Base-by-base conservation (phyloP, 345 rosid genomes). In the Gossypium arboreum region DNA sequence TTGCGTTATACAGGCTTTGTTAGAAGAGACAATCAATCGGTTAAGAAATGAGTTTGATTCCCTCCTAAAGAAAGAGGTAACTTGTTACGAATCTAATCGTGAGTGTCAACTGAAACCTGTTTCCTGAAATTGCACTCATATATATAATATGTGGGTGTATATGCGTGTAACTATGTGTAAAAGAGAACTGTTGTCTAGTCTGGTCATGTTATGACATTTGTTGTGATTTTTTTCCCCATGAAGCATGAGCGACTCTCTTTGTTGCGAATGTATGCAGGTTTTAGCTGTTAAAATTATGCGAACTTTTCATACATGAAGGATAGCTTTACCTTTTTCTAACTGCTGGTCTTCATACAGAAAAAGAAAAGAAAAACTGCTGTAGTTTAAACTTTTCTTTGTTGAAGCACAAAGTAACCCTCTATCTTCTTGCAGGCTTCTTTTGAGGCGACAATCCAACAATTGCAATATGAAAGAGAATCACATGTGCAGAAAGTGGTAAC, bases 391-490 rank as follows among this genome's bases (percentile, higher is more conserved):
- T 66, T 52, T 45, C 54, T 66, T 43, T 45, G 12, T 45, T 12
- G 73, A 50, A 25, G 22, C 44, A 24, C 24, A 51, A 15, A 25
- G 44, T 68, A 50, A 50, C 41, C 58, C 22, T 47, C 15, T 52
- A 60, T 52, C 61, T 17, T 70, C 61, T 51, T 48, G 56, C 86
- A 91, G 93, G 81, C 78, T 77, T 52, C 52, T 47, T 66, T 85
- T 62, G 88, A 83, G 75, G 85, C 76, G 76, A 75, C 64, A 56
- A 73, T 88, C 17, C 81, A 74, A 72, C 75, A 85, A 76, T 73
- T 84, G 62, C 79, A 16, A 69, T 63, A 47, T 25, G 83, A 77
- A 74, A 82, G 79, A 55, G 80, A 81, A 54, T 77, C 60, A 43
- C 76, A 10, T 63, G 64, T 56, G 55, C 82, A 75, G 51, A 85